These are phyloP conservation scores for Solanum chmielewskii DNA, from an alignment of 257 asterid species.

Conservation along the genomic window DNA sequence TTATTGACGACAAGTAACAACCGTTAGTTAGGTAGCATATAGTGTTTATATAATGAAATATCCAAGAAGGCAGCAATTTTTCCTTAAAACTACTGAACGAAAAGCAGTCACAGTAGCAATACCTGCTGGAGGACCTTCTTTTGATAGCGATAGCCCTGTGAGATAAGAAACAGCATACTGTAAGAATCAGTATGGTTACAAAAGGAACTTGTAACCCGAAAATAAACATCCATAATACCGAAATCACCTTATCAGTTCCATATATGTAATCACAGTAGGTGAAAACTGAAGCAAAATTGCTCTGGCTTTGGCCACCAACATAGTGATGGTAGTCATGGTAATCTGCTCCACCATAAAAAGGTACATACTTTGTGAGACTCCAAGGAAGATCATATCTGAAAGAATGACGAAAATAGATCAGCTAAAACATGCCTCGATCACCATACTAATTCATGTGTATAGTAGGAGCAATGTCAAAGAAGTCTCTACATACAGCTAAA, in stretches of 20 bases:
- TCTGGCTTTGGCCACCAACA: slow-evolving; percentile 94
- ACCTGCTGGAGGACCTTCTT: slow-evolving; percentile 87
- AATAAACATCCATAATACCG: not conserved
- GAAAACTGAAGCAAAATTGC: slow-evolving; percentile 97
- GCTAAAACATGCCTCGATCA: not conserved
- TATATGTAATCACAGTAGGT: slow-evolving; percentile 92
- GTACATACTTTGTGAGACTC: slow-evolving; percentile 82
- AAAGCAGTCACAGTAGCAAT: not conserved
- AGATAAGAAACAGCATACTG: slow-evolving; percentile 3
- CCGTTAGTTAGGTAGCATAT: not conserved
- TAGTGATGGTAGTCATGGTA: slow-evolving; percentile 98
- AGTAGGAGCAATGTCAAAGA: not conserved
- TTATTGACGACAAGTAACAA: not conserved
- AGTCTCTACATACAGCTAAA: not conserved
- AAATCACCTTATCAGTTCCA: slow-evolving; percentile 91
- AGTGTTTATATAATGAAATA: not conserved
- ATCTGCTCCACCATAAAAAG: slow-evolving; percentile 95
- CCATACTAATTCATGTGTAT: not conserved
- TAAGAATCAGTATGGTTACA: not conserved
- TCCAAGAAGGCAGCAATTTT: not conserved
- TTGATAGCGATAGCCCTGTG: slow-evolving; percentile 81
- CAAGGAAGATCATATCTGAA: slow-evolving; percentile 90
- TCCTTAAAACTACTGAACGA: not conserved
- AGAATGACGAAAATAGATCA: not conserved
- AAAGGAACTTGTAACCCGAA: not conserved